Conservation (phyloP, 2,329 filamentous ascomycete species). For the Zymoseptoria ardabiliae region DNA sequence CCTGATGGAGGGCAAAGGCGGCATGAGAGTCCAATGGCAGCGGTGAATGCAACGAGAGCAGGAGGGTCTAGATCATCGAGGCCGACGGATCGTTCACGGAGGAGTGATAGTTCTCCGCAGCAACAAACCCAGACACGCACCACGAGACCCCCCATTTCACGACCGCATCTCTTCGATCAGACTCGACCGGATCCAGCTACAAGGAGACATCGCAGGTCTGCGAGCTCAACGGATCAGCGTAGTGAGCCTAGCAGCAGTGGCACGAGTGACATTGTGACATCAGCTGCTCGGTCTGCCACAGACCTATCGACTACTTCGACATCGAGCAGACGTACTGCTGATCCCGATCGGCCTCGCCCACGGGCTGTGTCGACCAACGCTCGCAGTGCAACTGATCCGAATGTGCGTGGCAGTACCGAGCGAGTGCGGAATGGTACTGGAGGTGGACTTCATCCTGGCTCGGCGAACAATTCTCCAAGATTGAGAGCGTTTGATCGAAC, state of each 20-base stretch:
- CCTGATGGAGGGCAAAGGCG: conserved; percentile 49
- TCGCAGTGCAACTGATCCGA: conserved; percentile 38
- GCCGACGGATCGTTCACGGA: background rate
- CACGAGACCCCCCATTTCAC: conserved; percentile 37
- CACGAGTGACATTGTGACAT: conserved; percentile 33
- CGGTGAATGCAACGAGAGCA: conserved; percentile 4
- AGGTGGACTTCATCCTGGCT: background rate
- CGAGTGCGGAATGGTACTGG: conserved; percentile 16
- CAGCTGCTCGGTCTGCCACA: conserved; percentile 56
- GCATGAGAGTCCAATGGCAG: conserved; percentile 18
- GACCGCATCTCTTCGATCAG: conserved; percentile 41
- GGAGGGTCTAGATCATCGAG: conserved; percentile 2
- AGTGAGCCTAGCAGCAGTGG: conserved; percentile 31
- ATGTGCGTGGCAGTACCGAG: conserved; percentile 12
- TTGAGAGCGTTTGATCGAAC: background rate
- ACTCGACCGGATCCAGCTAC: conserved; percentile 24
- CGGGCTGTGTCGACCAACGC: conserved; percentile 35
- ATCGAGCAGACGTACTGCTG: conserved; percentile 15
- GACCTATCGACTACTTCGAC: conserved; percentile 44
- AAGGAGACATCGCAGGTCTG: conserved; percentile 37
- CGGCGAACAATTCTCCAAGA: background rate
- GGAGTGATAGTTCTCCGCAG: conserved; percentile 15
- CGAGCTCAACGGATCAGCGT: conserved; percentile 31
- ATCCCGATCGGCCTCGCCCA: conserved; percentile 22
- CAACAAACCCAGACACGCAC: conserved; percentile 17